Base-by-base conservation (phyloP, 768 basidiomycete genomes). In the Strobilomyces dryophilus region DNA sequence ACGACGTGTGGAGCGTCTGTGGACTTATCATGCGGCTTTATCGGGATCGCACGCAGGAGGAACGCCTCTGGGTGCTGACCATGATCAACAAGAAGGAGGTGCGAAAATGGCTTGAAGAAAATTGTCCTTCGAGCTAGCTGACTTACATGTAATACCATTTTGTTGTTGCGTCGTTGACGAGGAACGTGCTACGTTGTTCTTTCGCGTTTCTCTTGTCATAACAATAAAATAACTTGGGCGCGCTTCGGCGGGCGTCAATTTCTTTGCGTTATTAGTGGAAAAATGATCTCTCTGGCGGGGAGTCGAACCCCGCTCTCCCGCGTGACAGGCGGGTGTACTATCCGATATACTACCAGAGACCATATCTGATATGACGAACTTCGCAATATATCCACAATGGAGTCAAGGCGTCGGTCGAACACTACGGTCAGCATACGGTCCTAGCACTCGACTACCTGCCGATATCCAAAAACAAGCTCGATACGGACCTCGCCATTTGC, bases 1-100 rank as follows among this genome's bases (percentile, higher is more conserved):
- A 93, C 49, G 95, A 97, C 61, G 77, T 97, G 26, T 88, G 87
- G 85, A 83, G 77, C 59, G 83, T 94, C 8, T 85, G 85, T 54
- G 92, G 91, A n/a, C 78, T 80, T 61, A 79, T 95, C 47, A 89
- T 91, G 87, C 77, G 86, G 37, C 72, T 98, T 4, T 98, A 89
- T 66, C 77, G 84, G 5, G 65, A 74, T 45, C 76, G 85, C 47
- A 74, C 69, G 10, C 66, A 58, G 20, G 69, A 72, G 45, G 74
- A 77, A 24, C 79, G 76, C 51, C 70, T 76, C 50, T 75, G 81
- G 29, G 68, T 83, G 44, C 75, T 82, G 49, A 62, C 61, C 20
- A 73, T 91, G 74, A 72, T 91, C 37, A 78, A 77, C 36, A 92
- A 93, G 70, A 86, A 84, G 67, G 89, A 84, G 34, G 83, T 95